Evolutionary conservation across 2,329 filamentous ascomycete genomes (phyloP), one percentile per base, ranked within the genome.

Genomic region (Trichoderma simmonsii): DNA sequence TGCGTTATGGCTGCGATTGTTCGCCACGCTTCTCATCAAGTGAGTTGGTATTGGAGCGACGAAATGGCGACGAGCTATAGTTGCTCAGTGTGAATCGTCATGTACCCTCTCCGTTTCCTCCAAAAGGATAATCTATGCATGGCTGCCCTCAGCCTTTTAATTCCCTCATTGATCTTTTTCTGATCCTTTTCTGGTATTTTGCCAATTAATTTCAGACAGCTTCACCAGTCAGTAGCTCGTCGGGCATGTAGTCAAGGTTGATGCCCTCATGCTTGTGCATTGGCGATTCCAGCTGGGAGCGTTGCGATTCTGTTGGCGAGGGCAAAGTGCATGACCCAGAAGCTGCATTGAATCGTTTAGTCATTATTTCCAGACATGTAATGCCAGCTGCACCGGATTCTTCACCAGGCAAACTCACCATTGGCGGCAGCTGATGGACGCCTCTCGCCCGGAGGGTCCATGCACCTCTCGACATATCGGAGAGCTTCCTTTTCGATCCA

Each of bases 401-500:
- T 60, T 18, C n/a, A 15, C n/a, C 28, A 18, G 30, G 11, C 15
- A 51, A 56, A 54, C 70, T 72, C 57, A 72, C 70, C 70, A 57
- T 51, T 68, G n/a, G 48, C 51, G 18, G 48, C 57, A 7, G 64
- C 26, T 2, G 71, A 72, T 24, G 66, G 71, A 48, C 66, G 66
- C 59, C 68, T 64, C 26, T 59, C 59, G 0, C 28, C n/a, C 4
- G 51, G 66, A 32, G 65, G 66, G 39, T 70, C 66, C 60, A 64
- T 72, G 51, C 65, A 75, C 4, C 75, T 76, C 34, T 83, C 78
- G 6, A 87, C 85, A 71, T 86, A 86, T n/a, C 79, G 82, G 62
- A 80, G 82, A 3, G 87, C 86, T 77, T 88, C 85, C 70, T 82
- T 85, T 65, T 86, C 82, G 54, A 89, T 81, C 87, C 87, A 89